These are phyloP conservation scores for Cylindrotheca fusiformis DNA, from an alignment of 108 stramenopile genomes.

Conservation along the genomic window DNA sequence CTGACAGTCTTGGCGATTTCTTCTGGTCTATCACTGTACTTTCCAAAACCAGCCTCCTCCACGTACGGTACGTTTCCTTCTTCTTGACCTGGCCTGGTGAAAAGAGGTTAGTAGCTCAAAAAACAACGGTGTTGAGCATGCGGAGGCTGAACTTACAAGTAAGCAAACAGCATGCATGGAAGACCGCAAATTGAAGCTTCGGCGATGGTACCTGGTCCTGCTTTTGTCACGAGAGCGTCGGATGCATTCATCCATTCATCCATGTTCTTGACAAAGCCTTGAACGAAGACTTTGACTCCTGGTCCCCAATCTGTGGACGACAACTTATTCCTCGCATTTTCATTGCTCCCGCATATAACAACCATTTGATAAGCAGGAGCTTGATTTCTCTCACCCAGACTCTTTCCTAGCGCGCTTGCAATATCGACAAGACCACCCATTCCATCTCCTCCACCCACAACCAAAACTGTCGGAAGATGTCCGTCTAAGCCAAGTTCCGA, in stretches of 20 bases:
- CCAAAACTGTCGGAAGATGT: constrained; percentile 75
- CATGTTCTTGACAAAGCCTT: constrained; percentile 96
- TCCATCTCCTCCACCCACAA: constrained; percentile 96
- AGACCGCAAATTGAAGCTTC: constrained; percentile 93
- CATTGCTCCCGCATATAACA: constrained; percentile 96
- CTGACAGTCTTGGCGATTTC: constrained; percentile 85
- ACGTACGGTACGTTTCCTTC: constrained; percentile 93
- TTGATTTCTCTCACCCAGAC: constrained; percentile 34
- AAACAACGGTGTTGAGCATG: constrained; percentile 1
- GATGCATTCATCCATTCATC: constrained; percentile 95
- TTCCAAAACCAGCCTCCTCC: constrained; percentile 86
- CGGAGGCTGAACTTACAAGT: constrained; percentile 39
- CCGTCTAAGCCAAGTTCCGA: constrained; percentile 54
- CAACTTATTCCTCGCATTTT: constrained; percentile 54
- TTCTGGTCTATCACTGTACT: constrained; percentile 68
- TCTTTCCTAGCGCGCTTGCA: constrained; percentile 65
- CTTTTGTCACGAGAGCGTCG: constrained; percentile 84
- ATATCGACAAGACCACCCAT: constrained; percentile 90
- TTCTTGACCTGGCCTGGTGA: constrained; percentile 87
- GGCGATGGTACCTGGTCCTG: constrained; percentile 96
- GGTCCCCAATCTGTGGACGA: constrained; percentile 41
- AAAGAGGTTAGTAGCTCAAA: background rate
- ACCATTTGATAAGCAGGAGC: constrained; percentile 74
- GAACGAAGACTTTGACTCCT: constrained; percentile 51
- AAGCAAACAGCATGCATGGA: constrained; percentile 91